Conservation (phyloP, 768 basidiomycete species). For the Myochromella boudieri region DNA sequence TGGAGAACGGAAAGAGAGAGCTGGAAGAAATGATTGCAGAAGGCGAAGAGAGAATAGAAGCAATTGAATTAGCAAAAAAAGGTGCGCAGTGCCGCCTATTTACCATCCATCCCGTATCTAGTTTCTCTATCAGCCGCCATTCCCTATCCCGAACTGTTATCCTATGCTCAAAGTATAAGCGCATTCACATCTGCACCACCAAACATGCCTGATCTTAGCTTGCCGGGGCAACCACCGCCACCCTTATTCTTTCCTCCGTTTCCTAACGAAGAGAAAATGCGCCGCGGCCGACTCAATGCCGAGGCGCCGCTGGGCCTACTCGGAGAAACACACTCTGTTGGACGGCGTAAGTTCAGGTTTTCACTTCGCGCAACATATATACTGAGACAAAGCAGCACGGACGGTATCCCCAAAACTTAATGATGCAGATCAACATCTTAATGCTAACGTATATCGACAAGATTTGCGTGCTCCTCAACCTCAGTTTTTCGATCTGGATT, state of each 20-base stretch:
- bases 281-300: constrained; percentile 74
- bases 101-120: background rate
- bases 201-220: constrained; percentile 74
- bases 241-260: constrained; percentile 88
- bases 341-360: constrained; percentile 52
- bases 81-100: constrained; percentile 49
- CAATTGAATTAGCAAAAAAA: constrained; percentile 70
- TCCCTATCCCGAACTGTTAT: constrained; percentile 79
- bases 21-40: constrained; percentile 71
- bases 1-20: constrained; percentile 67
- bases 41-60: constrained; percentile 69
- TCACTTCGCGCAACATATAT: background rate
- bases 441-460: constrained; percentile 69
- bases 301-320: constrained; percentile 77
- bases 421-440: constrained; percentile 48
- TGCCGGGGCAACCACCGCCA: constrained; percentile 72
- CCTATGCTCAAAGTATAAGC: constrained; percentile 83
- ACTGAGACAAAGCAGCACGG: constrained; percentile 43
- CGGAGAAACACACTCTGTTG: constrained; percentile 82
- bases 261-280: constrained; percentile 91
- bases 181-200: constrained; percentile 89
- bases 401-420: constrained; percentile 58
- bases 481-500: constrained; percentile 74
- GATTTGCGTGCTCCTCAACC: constrained; percentile 62
- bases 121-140: constrained; percentile 54